Conservation (phyloP, 768 basidiomycete genomes). For the Strobilomyces echinocephalus region DNA sequence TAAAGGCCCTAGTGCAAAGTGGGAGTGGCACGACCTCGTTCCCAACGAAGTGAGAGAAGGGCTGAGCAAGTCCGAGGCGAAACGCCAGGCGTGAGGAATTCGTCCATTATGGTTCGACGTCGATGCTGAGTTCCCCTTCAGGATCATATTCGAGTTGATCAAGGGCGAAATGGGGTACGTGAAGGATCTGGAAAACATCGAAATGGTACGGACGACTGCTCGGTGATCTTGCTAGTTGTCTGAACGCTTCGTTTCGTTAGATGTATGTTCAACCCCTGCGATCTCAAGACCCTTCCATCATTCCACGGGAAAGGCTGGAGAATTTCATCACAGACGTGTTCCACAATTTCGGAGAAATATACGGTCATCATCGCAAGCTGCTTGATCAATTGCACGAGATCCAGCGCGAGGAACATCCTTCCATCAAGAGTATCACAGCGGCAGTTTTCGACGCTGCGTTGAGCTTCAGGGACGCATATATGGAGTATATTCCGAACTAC, state of each 20-base stretch:
- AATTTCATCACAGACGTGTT: constrained; percentile 84
- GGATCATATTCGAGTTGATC: constrained; percentile 91
- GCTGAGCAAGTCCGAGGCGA: constrained; percentile 69
- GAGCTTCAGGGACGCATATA: constrained; percentile 89
- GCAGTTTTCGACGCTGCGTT: constrained; percentile 84
- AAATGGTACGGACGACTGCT: constrained; percentile 45
- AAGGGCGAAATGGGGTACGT: constrained; percentile 96
- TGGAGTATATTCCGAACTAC: constrained; percentile 91
- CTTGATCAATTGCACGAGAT: constrained; percentile 80
- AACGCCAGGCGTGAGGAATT: constrained; percentile 73
- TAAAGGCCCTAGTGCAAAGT: constrained; percentile 70
- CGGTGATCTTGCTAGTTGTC: background rate
- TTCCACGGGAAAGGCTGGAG: constrained; percentile 63
- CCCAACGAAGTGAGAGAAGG: constrained; percentile 55
- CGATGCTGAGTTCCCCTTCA: constrained; percentile 26
- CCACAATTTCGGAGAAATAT: constrained; percentile 78
- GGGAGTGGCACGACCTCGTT: constrained; percentile 91
- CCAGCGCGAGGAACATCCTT: constrained; percentile 83
- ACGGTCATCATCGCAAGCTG: constrained; percentile 67
- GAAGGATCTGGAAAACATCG: constrained; percentile 83
- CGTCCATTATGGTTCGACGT: background rate
- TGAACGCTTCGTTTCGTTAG: constrained; percentile 34
- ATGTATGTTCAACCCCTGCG: constrained; percentile 80
- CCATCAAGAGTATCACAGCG: constrained; percentile 75
- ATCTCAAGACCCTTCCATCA: constrained; percentile 68